phyloP scores from a whole-genome alignment of 2,329 filamentous ascomycete species.

The Penicillium digitatum region DNA sequence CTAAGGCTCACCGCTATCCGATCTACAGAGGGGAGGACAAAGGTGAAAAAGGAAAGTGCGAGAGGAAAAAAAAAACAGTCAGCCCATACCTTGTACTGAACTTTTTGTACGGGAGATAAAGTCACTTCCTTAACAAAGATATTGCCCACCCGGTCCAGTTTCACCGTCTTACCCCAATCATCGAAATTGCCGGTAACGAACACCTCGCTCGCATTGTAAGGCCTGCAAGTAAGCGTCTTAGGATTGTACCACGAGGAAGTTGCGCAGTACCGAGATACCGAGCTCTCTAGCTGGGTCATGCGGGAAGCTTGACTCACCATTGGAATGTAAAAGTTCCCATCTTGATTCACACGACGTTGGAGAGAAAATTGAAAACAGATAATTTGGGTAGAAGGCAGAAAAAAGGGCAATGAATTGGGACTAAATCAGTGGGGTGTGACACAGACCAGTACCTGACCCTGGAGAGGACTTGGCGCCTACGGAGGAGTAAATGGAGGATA shows the following conservation, averaged over 20 bases:
- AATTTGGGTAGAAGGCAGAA: neutral
- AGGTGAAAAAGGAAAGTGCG: neutral
- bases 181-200: constrained; percentile 96
- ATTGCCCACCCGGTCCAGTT: constrained; percentile 71
- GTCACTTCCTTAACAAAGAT: constrained; percentile 76
- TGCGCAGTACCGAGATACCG: neutral
- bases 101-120: constrained; percentile 65
- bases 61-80: neutral
- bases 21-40: neutral
- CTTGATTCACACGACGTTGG: neutral
- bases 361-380: neutral
- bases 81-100: constrained; percentile 83
- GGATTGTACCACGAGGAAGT: constrained; percentile 20
- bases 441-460: constrained; percentile 18
- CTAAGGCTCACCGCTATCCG: constrained; percentile 23
- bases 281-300: neutral
- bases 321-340: constrained; percentile 39
- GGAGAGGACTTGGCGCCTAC: neutral
- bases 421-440: constrained; percentile 21
- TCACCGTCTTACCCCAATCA: constrained; percentile 82
- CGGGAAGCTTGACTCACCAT: constrained; percentile 31
- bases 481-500: too few relatives aligned
- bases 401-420: neutral
- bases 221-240: constrained; percentile 55
- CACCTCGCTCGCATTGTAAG: constrained; percentile 77